Evolutionary conservation across 257 asterid genomes (phyloP).

Genomic region (Solanum dulcamara): DNA sequence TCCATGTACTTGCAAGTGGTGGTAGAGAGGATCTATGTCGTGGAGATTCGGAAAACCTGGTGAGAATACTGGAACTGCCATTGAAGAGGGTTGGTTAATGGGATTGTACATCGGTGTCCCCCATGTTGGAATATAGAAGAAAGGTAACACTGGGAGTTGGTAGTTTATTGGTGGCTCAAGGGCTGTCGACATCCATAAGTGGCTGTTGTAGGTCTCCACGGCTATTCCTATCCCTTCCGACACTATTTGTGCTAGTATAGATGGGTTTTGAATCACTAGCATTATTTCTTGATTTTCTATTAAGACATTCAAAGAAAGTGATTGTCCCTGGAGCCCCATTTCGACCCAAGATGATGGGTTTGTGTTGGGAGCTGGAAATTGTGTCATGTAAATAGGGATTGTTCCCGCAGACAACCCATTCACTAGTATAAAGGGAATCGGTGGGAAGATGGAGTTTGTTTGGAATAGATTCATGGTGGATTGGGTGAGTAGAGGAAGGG

Average conservation of each 20-base stretch:
- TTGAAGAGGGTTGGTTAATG: not conserved
- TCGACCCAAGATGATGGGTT: not conserved
- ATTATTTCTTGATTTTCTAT: not conserved
- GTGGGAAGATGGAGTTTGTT: not conserved
- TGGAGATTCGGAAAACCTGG: not conserved
- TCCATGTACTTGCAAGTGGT: not conserved
- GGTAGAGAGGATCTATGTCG: not conserved
- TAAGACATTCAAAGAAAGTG: not conserved
- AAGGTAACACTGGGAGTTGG: not conserved
- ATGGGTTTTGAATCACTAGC: not conserved
- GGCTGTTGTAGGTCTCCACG: not conserved
- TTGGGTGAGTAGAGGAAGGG: not conserved
- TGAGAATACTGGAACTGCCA: not conserved
- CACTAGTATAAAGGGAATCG: not conserved
- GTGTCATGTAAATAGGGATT: not conserved
- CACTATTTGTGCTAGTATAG: not conserved
- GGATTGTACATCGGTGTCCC: not conserved
- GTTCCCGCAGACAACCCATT: not conserved
- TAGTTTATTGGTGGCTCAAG: not conserved
- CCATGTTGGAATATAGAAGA: not conserved
- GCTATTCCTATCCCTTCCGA: not conserved
- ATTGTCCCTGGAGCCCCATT: not conserved
- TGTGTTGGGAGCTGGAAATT: not conserved
- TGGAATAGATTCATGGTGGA: not conserved
- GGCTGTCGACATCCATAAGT: not conserved